These are phyloP conservation scores for Volutella citrinella DNA, from an alignment of 2,329 filamentous ascomycete genomes.

Conservation along the genomic window DNA sequence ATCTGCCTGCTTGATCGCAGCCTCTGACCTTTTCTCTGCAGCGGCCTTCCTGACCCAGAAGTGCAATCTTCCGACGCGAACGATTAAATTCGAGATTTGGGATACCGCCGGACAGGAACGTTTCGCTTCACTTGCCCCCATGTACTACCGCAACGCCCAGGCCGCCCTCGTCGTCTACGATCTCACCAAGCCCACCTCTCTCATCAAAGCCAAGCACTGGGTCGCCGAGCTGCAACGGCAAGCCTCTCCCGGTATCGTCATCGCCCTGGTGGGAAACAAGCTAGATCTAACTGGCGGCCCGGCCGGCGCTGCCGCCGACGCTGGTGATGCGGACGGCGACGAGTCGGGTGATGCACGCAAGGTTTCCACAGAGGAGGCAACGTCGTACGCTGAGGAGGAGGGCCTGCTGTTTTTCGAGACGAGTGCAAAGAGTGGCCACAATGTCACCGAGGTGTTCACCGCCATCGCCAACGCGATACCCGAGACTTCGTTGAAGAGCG, in stretches of 20 bases:
- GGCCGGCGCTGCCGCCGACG: constrained; percentile 31
- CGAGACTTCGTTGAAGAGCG: constrained; percentile 90
- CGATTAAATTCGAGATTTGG: constrained; percentile 95
- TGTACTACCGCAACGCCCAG: constrained; percentile 99
- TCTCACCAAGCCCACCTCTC: constrained; percentile 90
- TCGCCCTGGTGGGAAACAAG: constrained; percentile 96
- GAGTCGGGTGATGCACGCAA: constrained; percentile 76
- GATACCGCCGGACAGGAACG: constrained; percentile 97
- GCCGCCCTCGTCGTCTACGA: constrained; percentile 98
- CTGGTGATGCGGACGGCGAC: constrained; percentile 55
- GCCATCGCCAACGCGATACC: constrained; percentile 98
- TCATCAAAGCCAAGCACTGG: constrained; percentile 98
- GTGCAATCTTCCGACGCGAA: constrained; percentile 90
- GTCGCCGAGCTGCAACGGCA: constrained; percentile 96
- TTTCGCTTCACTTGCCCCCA: constrained; percentile 92
- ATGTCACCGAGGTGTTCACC: constrained; percentile 94
- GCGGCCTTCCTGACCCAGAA: constrained; percentile 98
- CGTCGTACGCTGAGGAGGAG: constrained; percentile 92
- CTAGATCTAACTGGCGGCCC: constrained; percentile 75
- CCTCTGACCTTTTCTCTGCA: too few relatives aligned
- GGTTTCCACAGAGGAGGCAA: constrained; percentile 86
- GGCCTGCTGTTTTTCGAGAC: constrained; percentile 95
- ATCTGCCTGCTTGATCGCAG: too few relatives aligned
- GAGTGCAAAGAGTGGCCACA: constrained; percentile 91
- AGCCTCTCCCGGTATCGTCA: constrained; percentile 93